These are phyloP conservation scores for Hyaloscypha hepaticicola DNA, from an alignment of 495 filamentous ascomycete species.

Conservation along the genomic window DNA sequence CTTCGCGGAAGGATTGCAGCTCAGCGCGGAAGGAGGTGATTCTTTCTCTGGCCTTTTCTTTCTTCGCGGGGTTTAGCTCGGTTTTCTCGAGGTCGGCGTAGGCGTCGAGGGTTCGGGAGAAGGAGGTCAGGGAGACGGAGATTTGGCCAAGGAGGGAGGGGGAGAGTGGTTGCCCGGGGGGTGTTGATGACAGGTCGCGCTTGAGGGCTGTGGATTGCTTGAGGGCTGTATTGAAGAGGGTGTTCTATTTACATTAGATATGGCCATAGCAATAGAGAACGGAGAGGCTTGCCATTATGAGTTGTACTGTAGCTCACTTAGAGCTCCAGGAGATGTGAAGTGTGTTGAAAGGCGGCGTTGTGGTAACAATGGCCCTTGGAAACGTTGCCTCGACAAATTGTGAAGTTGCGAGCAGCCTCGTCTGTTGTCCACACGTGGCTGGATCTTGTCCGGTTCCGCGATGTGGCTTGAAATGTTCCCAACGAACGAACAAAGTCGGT, in stretches of 20 bases:
- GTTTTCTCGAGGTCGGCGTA: slow-evolving; percentile 83
- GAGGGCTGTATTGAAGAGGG: slow-evolving; percentile 91
- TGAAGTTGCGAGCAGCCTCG: not conserved
- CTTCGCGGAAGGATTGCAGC: slow-evolving; percentile 71
- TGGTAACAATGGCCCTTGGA: not conserved
- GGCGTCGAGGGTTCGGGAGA: slow-evolving; percentile 90
- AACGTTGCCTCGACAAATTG: not conserved
- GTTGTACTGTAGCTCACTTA: not conserved
- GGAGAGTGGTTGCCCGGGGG: slow-evolving; percentile 55
- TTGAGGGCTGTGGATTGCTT: slow-evolving; percentile 89
- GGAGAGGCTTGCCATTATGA: slow-evolving; percentile 9
- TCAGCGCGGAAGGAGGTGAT: slow-evolving; percentile 83
- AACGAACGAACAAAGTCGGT: too few relatives aligned
- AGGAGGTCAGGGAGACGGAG: slow-evolving; percentile 81
- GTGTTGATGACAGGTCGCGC: slow-evolving; percentile 64
- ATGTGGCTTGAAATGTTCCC: slow-evolving; percentile 3
- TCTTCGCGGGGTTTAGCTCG: slow-evolving; percentile 82
- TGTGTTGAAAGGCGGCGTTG: not conserved
- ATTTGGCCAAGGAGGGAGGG: slow-evolving; percentile 68
- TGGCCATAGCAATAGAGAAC: not conserved
- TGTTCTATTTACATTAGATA: slow-evolving; percentile 56
- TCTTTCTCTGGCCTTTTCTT: slow-evolving; percentile 85
- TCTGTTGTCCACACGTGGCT: slow-evolving; percentile 9
- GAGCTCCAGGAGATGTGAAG: not conserved
- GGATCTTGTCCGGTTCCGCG: not conserved